phyloP scores from a whole-genome alignment of 352 stramenopile species.

The Phytophthora constricta region DNA sequence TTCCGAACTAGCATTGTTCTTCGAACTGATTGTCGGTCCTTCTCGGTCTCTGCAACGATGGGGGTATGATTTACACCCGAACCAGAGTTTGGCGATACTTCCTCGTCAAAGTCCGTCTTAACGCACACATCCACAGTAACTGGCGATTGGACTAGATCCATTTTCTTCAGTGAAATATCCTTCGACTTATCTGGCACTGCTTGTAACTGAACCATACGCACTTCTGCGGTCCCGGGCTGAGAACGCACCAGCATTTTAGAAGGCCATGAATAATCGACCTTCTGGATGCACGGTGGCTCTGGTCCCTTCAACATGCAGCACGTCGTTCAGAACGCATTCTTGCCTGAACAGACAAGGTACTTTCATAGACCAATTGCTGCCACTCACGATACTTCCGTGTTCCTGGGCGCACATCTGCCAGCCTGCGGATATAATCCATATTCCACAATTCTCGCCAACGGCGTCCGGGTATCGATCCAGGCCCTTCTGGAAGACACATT shows the following conservation, averaged over 20 bases:
- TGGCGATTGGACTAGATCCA: too few relatives aligned
- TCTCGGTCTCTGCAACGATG: too few relatives aligned
- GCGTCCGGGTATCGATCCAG: background rate
- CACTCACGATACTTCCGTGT: constrained; percentile 1
- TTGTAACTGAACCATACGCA: background rate
- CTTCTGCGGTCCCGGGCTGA: background rate
- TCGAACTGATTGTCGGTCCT: too few relatives aligned
- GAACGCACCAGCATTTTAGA: background rate
- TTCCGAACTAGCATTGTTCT: too few relatives aligned
- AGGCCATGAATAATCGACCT: background rate
- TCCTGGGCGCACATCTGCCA: constrained; percentile 6
- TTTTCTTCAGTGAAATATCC: too few relatives aligned
- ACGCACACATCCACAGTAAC: too few relatives aligned
- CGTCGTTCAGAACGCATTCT: background rate
- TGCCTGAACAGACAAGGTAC: background rate
- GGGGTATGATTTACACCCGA: too few relatives aligned
- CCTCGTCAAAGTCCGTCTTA: too few relatives aligned
- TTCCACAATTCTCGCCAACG: constrained; percentile 3
- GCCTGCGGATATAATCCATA: background rate
- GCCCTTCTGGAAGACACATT: background rate
- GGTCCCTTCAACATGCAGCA: background rate
- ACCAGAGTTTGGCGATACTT: too few relatives aligned
- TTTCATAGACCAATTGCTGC: constrained; percentile 7
- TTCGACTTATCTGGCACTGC: too few relatives aligned
- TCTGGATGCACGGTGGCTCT: background rate